These are phyloP conservation scores for Fusarium albosuccineum DNA, from an alignment of 2,329 filamentous ascomycete genomes.

Conservation along the genomic window DNA sequence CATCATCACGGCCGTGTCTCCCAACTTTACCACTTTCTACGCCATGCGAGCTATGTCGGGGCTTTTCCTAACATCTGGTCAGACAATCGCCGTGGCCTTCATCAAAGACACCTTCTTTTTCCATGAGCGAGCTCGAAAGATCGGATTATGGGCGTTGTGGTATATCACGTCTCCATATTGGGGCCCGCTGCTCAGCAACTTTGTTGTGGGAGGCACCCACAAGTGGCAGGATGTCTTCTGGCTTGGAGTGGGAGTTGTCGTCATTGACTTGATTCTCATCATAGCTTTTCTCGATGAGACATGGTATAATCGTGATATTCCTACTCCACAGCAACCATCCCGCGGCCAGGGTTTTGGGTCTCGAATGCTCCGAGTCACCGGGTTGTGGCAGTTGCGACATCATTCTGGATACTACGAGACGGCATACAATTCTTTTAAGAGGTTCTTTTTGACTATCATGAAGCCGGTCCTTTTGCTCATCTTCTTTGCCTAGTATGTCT, in stretches of 20 bases:
- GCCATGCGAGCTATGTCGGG: constrained; percentile 44
- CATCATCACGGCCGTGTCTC: constrained; percentile 17
- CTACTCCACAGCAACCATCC: constrained; percentile 51
- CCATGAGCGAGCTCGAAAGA: constrained; percentile 66
- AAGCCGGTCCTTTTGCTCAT: constrained; percentile 32
- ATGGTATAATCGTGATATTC: constrained; percentile 61
- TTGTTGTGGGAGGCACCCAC: constrained; percentile 59
- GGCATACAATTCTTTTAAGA: constrained; percentile 18
- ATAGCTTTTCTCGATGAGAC: constrained; percentile 61
- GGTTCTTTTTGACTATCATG: constrained; percentile 26
- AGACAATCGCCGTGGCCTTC: constrained; percentile 63
- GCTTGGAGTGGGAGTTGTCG: constrained; percentile 59
- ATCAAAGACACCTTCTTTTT: constrained; percentile 72
- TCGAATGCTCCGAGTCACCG: constrained; percentile 40
- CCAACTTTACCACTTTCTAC: constrained; percentile 25
- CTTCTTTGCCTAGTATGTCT: constrained; percentile 26
- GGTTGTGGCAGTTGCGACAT: constrained; percentile 27
- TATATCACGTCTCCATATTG: constrained; percentile 59
- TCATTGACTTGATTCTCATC: constrained; percentile 54
- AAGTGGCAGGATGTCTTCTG: constrained; percentile 63
- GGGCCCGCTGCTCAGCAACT: constrained; percentile 60
- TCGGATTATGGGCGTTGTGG: constrained; percentile 61
- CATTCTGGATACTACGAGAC: constrained; percentile 36
- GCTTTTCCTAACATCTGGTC: constrained; percentile 61
- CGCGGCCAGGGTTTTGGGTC: constrained; percentile 45